A percentile compares a stretch with the other conserved stretches of the same genome.
Evolutionary conservation across 2,329 filamentous ascomycete species (phyloP).

Genomic region (Metarhizium brunneum): DNA sequence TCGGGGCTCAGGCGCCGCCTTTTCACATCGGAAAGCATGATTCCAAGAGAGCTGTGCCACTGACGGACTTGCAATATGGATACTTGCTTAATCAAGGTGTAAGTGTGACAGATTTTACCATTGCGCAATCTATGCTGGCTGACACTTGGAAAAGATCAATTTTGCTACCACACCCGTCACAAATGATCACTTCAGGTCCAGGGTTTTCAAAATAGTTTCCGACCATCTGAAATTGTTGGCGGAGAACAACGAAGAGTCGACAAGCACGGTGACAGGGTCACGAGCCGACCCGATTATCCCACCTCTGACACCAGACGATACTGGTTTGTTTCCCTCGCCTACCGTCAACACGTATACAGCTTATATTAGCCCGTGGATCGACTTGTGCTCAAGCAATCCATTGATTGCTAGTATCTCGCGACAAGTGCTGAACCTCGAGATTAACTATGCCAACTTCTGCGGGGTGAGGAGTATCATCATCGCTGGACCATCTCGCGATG

Average conservation of each 20-base stretch:
- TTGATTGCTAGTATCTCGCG: slow-evolving; percentile 77
- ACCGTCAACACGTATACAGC: slow-evolving; percentile 66
- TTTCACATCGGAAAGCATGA: slow-evolving; percentile 73
- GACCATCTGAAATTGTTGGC: slow-evolving; percentile 41
- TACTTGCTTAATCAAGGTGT: slow-evolving; percentile 62
- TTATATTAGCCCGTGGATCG: slow-evolving; percentile 85
- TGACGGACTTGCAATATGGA: slow-evolving; percentile 55
- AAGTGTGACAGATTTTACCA: slow-evolving; percentile 25
- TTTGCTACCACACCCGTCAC: slow-evolving; percentile 74
- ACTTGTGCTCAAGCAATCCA: slow-evolving; percentile 74
- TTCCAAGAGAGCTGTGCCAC: slow-evolving; percentile 47
- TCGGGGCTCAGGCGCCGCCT: slow-evolving; percentile 24
- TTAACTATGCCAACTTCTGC: slow-evolving; percentile 93
- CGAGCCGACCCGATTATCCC: slow-evolving; percentile 49
- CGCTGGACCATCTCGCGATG: slow-evolving; percentile 62
- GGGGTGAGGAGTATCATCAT: slow-evolving; percentile 78
- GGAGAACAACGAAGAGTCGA: slow-evolving; percentile 25
- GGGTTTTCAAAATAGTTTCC: slow-evolving; percentile 54
- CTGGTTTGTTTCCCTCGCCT: slow-evolving; percentile 58
- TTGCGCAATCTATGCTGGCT: not conserved
- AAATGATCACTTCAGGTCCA: slow-evolving; percentile 59
- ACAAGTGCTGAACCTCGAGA: slow-evolving; percentile 82
- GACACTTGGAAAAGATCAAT: slow-evolving; percentile 48
- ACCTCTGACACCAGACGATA: slow-evolving; percentile 72
- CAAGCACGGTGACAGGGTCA: slow-evolving; percentile 33